Evolutionary conservation across 257 asterid species (phyloP).

Genomic region (Nicotiana obtusifolia): DNA sequence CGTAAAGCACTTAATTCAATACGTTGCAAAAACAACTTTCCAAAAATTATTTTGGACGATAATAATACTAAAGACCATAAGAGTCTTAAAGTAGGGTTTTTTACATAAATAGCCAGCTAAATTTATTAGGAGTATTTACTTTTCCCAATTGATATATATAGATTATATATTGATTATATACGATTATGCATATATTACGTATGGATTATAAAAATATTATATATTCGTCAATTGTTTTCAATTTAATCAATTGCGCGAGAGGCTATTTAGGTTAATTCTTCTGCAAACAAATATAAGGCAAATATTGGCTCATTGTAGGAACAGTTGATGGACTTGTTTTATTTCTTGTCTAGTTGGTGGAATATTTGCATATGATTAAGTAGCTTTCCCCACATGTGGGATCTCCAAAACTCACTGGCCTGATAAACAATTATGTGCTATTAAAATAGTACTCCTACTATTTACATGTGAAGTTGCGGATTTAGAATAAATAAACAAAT

Average conservation of each 20-base stretch:
- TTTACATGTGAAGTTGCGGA: not conserved
- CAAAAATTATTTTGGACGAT: not conserved
- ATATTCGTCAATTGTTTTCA: too few species aligned
- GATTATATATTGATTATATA: too few species aligned
- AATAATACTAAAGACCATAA: not conserved
- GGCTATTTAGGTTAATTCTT: too few species aligned
- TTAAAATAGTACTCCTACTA: not conserved
- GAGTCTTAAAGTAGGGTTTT: not conserved
- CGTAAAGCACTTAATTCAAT: not conserved
- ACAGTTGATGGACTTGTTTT: not conserved
- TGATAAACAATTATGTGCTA: not conserved
- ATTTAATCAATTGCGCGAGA: accelerated
- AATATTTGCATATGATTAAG: not conserved
- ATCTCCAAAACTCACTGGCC: not conserved
- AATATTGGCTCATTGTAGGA: too few species aligned
- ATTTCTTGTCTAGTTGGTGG: slow-evolving; percentile 7
- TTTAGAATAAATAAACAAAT: not conserved
- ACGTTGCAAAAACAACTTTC: too few species aligned
- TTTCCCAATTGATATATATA: too few species aligned
- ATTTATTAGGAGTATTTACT: too few species aligned
- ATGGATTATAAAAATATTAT: too few species aligned
- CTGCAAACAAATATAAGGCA: not conserved
- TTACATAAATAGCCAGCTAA: too few species aligned
- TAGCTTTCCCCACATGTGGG: not conserved
- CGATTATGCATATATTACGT: too few species aligned